These are phyloP conservation scores for Malassezia furfur DNA, from an alignment of 1,284 basidiomycete genomes.

Conservation along the genomic window DNA sequence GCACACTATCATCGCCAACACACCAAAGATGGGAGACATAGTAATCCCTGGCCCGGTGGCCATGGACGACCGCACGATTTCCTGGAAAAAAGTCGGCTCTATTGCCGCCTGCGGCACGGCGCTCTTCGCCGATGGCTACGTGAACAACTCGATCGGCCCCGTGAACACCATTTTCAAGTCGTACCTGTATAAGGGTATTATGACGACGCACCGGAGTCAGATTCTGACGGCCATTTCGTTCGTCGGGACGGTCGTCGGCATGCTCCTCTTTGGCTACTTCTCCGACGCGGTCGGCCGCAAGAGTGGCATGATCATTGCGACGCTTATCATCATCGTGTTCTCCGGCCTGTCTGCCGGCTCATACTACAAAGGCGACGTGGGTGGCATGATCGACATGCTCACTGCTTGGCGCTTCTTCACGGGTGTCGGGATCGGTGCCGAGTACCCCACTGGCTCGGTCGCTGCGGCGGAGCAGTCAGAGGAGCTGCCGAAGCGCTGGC, in stretches of 20 bases:
- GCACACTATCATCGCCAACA: too few relatives aligned
- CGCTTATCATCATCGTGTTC: constrained; percentile 60
- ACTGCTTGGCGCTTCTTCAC: constrained; percentile 58
- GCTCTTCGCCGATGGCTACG: constrained; percentile 42
- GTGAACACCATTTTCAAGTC: constrained; percentile 26
- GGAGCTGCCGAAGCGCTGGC: constrained; percentile 65
- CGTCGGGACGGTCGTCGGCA: constrained; percentile 61
- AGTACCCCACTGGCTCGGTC: constrained; percentile 82
- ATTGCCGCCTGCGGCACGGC: constrained; percentile 43
- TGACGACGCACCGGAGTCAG: neutral
- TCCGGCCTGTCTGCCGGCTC: constrained; percentile 5
- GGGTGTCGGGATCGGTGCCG: constrained; percentile 59
- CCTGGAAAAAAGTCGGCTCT: constrained; percentile 2
- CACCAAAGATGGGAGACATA: neutral
- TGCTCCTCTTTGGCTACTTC: constrained; percentile 49
- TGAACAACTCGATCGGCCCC: constrained; percentile 30
- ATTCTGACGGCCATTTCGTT: constrained; percentile 40
- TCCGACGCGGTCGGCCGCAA: constrained; percentile 81
- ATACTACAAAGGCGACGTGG: constrained; percentile 57
- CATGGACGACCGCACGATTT: neutral
- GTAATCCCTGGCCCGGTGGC: neutral
- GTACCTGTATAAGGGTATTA: constrained; percentile 14
- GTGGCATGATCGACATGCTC: constrained; percentile 66
- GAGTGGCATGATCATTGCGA: constrained; percentile 64
- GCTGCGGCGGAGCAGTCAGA: constrained; percentile 83